Conservation (phyloP, 352 stramenopile genomes). For the Phytophthora capsici region DNA sequence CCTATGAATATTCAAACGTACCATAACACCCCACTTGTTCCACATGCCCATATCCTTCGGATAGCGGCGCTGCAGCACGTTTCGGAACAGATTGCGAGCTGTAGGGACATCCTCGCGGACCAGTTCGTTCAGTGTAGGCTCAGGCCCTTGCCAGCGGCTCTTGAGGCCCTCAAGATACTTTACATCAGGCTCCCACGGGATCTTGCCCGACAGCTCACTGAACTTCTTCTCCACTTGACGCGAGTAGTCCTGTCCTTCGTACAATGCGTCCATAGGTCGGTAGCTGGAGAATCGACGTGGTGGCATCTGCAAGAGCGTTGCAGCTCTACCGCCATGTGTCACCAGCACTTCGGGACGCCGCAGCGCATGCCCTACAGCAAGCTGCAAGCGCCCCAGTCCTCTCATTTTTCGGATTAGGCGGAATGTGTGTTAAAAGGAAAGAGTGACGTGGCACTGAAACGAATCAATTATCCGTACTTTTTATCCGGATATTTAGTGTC, state of each 20-base stretch:
- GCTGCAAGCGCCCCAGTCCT: slow-evolving; percentile 28
- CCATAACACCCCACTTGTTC: slow-evolving; percentile 92
- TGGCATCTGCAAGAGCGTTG: neutral
- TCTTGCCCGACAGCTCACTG: slow-evolving; percentile 75
- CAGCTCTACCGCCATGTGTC: neutral
- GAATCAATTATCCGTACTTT: neutral
- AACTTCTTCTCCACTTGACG: slow-evolving; percentile 83
- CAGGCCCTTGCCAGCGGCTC: slow-evolving; percentile 56
- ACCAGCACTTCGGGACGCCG: slow-evolving; percentile 18
- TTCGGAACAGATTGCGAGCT: slow-evolving; percentile 79
- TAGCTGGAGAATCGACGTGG: slow-evolving; percentile 21
- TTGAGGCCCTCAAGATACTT: slow-evolving; percentile 66
- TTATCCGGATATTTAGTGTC: slow-evolving; percentile 4
- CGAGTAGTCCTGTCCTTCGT: slow-evolving; percentile 71
- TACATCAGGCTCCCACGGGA: slow-evolving; percentile 76
- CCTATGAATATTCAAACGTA: slow-evolving; percentile 7
- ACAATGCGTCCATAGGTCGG: slow-evolving; percentile 56
- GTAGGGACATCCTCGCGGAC: slow-evolving; percentile 80
- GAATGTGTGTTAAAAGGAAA: neutral
- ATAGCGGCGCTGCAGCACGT: slow-evolving; percentile 83
- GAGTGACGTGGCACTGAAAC: slow-evolving; percentile 24
- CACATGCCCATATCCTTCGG: slow-evolving; percentile 89
- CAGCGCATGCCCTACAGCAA: slow-evolving; percentile 6
- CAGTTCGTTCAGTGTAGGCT: slow-evolving; percentile 81
- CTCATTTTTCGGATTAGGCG: slow-evolving; percentile 31